Evolutionary conservation across 345 rosid species (phyloP).

Genomic region (Eucalyptus pauciflora): DNA sequence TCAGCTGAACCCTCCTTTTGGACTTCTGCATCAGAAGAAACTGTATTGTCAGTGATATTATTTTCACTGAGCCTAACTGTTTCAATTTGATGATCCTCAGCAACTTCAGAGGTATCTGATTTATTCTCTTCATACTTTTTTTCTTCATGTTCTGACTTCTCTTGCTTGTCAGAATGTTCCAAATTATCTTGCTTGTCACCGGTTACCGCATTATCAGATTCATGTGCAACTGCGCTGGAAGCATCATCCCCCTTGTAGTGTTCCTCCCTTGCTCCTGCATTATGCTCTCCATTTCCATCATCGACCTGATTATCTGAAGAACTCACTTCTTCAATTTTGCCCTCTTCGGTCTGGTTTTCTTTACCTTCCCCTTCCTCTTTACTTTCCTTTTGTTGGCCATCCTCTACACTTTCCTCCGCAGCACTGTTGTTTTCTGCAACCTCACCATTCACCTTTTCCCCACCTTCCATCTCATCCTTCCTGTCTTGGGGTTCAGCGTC

Average conservation of each 20-base stretch:
- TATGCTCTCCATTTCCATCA: slow-evolving; percentile 26
- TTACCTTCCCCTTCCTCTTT: background rate
- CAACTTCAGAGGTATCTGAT: background rate
- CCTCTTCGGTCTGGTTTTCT: background rate
- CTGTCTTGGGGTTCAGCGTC: background rate
- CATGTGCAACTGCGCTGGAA: slow-evolving; percentile 60
- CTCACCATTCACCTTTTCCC: background rate
- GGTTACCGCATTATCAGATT: slow-evolving; percentile 11
- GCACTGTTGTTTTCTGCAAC: background rate
- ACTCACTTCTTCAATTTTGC: slow-evolving; percentile 4
- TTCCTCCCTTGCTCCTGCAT: slow-evolving; percentile 61
- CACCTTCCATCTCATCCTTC: background rate
- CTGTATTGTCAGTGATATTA: background rate
- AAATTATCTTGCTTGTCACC: slow-evolving; percentile 16
- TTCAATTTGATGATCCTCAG: background rate
- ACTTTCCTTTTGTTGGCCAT: background rate
- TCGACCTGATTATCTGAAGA: slow-evolving; percentile 17
- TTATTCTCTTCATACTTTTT: slow-evolving; percentile 7
- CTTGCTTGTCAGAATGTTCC: slow-evolving; percentile 7
- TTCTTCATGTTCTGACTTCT: slow-evolving; percentile 16
- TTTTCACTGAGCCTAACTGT: background rate
- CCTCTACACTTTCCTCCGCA: background rate
- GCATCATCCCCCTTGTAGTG: slow-evolving; percentile 81
- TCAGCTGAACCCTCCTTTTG: background rate
- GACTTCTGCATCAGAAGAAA: background rate